Base-by-base conservation (phyloP, 768 basidiomycete genomes). In the Filobasidium floriforme region DNA sequence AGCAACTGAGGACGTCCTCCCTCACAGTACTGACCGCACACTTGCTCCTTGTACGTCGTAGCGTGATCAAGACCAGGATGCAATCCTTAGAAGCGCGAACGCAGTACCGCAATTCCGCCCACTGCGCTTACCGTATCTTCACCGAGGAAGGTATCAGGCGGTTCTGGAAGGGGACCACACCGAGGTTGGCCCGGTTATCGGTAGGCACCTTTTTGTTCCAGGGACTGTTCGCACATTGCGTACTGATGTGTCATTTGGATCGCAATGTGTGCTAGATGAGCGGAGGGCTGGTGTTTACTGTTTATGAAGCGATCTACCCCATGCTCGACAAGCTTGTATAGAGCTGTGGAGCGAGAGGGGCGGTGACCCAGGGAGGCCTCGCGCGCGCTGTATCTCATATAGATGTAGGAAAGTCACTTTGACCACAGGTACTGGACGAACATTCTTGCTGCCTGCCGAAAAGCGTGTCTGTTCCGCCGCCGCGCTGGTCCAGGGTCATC, bases 1-100 rank as follows among this genome's bases (percentile, higher is more conserved):
- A 26, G 5, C 28, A 29, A 24, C 46, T 15, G 44, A 44, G 26
- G 28, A 22, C 37, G 12, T 37, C 32, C 32, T 37, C 32, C 32
- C 32, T 3, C 32, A 37, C 32, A 37, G 9, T 37, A 3, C 9
- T 9, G 3, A 37, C 3, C 32, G 32, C 32, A 37, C 9, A 4
- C 32, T 4, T 37, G 9, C 32, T 37, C 9, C 9, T 37, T 37
- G 32, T 9, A 37, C 32, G 3, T 37, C 32, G 32, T 29, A 94
- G 92, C 74, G 92, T 97, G 37, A 85, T 98, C 79, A 99, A 98
- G 80, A 98, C 96, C 12, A 86, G 94, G 28, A 99, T 98, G 96
- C 96, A 99, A 79, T 87, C 90, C 6, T 82, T 99, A 11, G 84
- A 85, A 64, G 96, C 94, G 0, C 82, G 85, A 11, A 79, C 82